Conservation (phyloP, 805 yeast species). For the Metahyphopichia silvanorum region DNA sequence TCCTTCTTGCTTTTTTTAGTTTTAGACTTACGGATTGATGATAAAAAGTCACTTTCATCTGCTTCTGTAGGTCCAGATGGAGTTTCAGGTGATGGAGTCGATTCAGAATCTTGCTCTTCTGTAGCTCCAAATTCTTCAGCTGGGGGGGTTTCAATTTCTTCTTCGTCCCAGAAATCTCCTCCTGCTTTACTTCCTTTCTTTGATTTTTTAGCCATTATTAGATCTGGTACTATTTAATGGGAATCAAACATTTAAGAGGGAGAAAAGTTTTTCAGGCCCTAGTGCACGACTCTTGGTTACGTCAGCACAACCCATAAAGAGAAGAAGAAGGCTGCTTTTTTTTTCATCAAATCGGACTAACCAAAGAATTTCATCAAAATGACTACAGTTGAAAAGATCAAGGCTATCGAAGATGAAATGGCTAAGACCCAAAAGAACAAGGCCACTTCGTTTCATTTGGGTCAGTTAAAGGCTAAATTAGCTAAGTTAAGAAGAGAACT, state of each 20-base stretch:
- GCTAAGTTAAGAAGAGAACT: constrained; percentile 94
- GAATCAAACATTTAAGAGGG: not conserved
- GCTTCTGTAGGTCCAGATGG: constrained; percentile 14
- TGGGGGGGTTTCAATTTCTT: constrained; percentile 48
- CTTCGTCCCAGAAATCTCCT: constrained; percentile 81
- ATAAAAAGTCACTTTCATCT: constrained; percentile 61
- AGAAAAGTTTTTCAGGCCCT: not conserved
- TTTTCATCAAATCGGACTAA: too few relatives aligned
- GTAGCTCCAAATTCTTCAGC: constrained; percentile 31
- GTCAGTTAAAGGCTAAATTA: constrained; percentile 93
- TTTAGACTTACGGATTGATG: constrained; percentile 77
- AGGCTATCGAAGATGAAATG: constrained; percentile 96
- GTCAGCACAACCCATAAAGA: too few relatives aligned
- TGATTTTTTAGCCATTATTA: constrained; percentile 50
- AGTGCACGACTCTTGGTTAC: not conserved
- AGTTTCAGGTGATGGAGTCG: constrained; percentile 9
- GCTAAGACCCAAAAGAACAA: constrained; percentile 96
- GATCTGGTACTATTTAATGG: not conserved
- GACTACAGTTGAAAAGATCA: constrained; percentile 59
- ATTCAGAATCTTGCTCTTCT: constrained; percentile 14
- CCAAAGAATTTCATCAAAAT: constrained; percentile 20
- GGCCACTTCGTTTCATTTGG: constrained; percentile 96
- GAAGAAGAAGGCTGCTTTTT: not conserved
- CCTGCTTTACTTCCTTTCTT: constrained; percentile 62
- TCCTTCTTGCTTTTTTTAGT: constrained; percentile 70